Evolutionary conservation across 23 red algal genomes (phyloP), one percentile per base, ranked within the genome.

Genomic region (Gracilaria gracilis): DNA sequence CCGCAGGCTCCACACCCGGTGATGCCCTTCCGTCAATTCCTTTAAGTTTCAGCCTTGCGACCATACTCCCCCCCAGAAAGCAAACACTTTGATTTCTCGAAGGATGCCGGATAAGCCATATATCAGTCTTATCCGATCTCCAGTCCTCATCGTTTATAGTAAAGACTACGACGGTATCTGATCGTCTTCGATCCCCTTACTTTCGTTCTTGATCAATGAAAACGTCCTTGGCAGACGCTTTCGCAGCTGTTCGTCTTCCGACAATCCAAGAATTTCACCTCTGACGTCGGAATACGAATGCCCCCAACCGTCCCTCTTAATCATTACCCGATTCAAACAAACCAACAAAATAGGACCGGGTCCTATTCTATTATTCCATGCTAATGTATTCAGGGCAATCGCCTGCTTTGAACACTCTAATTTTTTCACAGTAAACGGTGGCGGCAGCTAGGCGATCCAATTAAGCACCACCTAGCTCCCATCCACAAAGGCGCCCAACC

Each of bases 251-350:
- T 90, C 46, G 93, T 95, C 76, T 91, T 95, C 87, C 87, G 61
- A 61, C 5, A 95, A 95, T 95, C 93, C 93, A 95, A 92, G 93
- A 95, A 91, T 91, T 95, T 91, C 93, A 46, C 93, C 93, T 95
- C 93, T 95, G 86, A 92, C 87, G 33, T 66, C 39, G 77, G 87
- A 91, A 92, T 95, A 91, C 87, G 64, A 95, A 92, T 85, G 76
- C 64, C 61, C 77, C 86, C 86, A 67, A 95, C 93, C 69, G 81
- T 91, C 93, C 93, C 86, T 91, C 15, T 91, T 92, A 83, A 91
- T 95, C 80, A 80, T 83, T 95, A 81, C 82, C 47, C 42, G 42
- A 46, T 70, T 28, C 86, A 55, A 57, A 44, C 57, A 91, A 87
- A 80, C 91, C 91, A 93, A 93, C 66, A 93, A 79, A 93, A 79